Base-by-base conservation (phyloP, 495 filamentous ascomycete species). In the Entonaema liquescens region DNA sequence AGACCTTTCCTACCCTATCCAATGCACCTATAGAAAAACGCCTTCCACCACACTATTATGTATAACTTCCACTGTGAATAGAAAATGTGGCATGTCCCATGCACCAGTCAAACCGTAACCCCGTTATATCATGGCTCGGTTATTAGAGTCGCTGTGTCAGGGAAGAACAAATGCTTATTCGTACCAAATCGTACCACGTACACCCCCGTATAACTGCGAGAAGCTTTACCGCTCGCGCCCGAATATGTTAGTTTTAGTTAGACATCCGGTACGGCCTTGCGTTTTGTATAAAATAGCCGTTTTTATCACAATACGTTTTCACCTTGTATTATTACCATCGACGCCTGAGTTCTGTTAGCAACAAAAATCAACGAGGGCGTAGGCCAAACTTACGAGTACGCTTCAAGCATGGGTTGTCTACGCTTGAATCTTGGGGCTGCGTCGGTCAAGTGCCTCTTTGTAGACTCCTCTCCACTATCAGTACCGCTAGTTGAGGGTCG, bases 321-420 rank as follows among this genome's bases (percentile, higher is more conserved):
- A 1, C 9, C 19, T 33, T n/a, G 7, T 56, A n/a, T 29, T 13
- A 17, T 71, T 35, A 77, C 75, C 75, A 77, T n/a, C 75, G 75
- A 66, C 75, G 75, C 33, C 75, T 77, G 55, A 31, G 53, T 5
- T 31, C 12, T 36, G 35, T 75, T 15, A 76, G 65, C n/a, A 44
- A 55, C 19, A 53, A n/a, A n/a, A n/a, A n/a, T 28, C 6, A 29
- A 53, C 36, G 21, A 17, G 6, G 13, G 35, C 21, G 5, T 21
- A 19, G 50, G 36, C 0, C 9, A 1, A 44, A 72, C 79, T 75
- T 71, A 83, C 82, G 76, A 78, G 60, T 81, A 84, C 40, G 79
- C 82, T 23, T 78, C 81, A 33, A 76, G 66, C 47, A 80, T 74
- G 25, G 79, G 80, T 25, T 80, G 77, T 40, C 74, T 74, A 42